Percentiles rank a stretch among this genome's conserved stretches.
Conservation (phyloP, 2,329 filamentous ascomycete species). For the Coniochaeta hoffmannii region DNA sequence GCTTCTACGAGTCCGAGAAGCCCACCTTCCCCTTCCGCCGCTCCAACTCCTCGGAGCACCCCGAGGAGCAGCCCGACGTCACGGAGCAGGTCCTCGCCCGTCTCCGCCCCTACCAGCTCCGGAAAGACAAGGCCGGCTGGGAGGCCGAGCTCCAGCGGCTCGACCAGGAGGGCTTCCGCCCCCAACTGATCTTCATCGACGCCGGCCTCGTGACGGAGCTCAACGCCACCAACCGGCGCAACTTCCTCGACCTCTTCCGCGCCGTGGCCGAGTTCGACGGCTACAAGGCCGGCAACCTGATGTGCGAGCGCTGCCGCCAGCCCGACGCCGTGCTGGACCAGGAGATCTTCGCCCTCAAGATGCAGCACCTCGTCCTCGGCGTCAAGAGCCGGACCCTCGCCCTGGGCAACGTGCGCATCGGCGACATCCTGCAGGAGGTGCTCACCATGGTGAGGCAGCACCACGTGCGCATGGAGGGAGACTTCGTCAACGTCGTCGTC, state of each 20-base stretch:
- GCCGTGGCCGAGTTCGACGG: conserved; percentile 95
- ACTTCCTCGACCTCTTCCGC: conserved; percentile 94
- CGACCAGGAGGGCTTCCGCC: conserved; percentile 80
- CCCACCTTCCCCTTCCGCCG: conserved; percentile 52
- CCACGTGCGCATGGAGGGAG: conserved; percentile 90
- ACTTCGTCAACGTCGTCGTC: conserved; percentile 97
- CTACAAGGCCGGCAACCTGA: conserved; percentile 87
- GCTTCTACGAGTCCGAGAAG: conserved; percentile 81
- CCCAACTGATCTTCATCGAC: conserved; percentile 95
- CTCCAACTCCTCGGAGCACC: conserved; percentile 16
- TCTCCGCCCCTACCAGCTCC: conserved; percentile 62
- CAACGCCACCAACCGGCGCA: conserved; percentile 74
- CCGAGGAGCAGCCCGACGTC: conserved; percentile 52
- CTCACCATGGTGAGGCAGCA: conserved; percentile 85
- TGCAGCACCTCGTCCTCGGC: conserved; percentile 90
- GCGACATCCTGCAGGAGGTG: conserved; percentile 87
- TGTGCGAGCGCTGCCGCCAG: conserved; percentile 92
- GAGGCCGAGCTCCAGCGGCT: conserved; percentile 64
- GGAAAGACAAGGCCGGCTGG: conserved; percentile 63
- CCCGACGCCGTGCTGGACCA: conserved; percentile 82
- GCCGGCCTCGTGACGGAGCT: conserved; percentile 92
- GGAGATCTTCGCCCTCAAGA: conserved; percentile 88
- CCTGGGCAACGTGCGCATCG: conserved; percentile 90
- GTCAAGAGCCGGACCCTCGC: conserved; percentile 90
- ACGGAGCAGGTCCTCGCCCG: conserved; percentile 81